Base-by-base conservation (phyloP, 371 early-diverging fungal species). In the Mucor lusitanicus region DNA sequence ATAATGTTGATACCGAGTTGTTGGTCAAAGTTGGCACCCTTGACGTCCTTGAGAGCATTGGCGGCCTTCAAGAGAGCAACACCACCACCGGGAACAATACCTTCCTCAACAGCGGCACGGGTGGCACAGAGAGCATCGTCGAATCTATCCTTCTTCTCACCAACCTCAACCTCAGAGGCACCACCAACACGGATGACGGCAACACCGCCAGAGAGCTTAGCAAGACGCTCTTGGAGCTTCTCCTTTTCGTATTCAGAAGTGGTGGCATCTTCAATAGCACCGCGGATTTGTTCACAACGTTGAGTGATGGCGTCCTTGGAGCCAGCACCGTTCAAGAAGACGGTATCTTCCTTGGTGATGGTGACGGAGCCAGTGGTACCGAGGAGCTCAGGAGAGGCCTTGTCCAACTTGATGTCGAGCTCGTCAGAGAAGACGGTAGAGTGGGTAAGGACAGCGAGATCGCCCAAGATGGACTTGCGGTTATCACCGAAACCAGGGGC, bases 401-500 rank as follows among this genome's bases (percentile, higher is more conserved):
- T 95, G 75, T 98, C 99, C 63, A 98, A 87, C 90, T 96, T 98
- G 69, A 94, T 78, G 69, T 97, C 97, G 55, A 97, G 87, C 70
- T 98, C 98, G 74, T 97, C 97, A 53, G 91, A 90, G 84, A 98
- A 98, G 64, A 98, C 99, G 53, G 94, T 92, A 58, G 90, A 91
- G 79, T 95, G 92, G 64, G 99, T 98, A 67, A 98, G 83, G 62
- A 96, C 94, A 70, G 94, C 98, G 71, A 98, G 90, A 82, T 98
- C 99, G 61, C 96, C 96, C 56, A 98, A 86, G 70, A 96, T 97
- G 46, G 95, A 93, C 90, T 98, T 98, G 81, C 99, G 94, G 92
- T 98, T 98, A 83, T 98, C 99, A 80, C 99, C 99, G 67, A 98
- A 98, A 40, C 99, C 99, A 61, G 99, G 99, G 8, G 99, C 97